Base-by-base conservation (phyloP, 1,284 basidiomycete genomes). In the Ustanciosporium gigantosporum region DNA sequence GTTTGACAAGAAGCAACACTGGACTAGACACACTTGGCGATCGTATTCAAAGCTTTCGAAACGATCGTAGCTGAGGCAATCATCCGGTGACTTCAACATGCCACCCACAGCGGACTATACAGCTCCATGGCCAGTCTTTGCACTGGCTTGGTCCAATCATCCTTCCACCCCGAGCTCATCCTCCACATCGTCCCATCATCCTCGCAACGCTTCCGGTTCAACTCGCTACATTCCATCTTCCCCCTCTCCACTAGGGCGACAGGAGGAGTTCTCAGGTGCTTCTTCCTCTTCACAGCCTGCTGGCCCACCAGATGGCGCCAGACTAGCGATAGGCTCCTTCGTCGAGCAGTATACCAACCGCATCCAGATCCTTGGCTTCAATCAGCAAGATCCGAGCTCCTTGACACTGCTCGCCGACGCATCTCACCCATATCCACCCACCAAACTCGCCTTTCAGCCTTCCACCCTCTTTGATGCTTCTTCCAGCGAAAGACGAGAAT, bases 371-470 rank as follows among this genome's bases (percentile, higher is more conserved):
- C 66, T 77, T 11, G 73, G 73, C 34, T 59, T 68, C 16, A 39
- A 59, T 17, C 36, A 42, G 31, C 57, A 66, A 45, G 59, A 64
- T 19, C 37, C 65, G 3, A 42, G 37, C 31, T 42, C 56, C 5
- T 49, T 76, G 3, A 42, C 55, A 0, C 62, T 73, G 1, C 61
- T 78, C 2, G 76, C 76, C 20, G 68, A 73, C 31, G 69, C 72
- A 4, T 51, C 68, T 13, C 76, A 77, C 53, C 76, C 73, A 13
- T 77, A 77, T 47, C 76, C 76, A 15, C 66, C 76, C 0, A 77
- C 73, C 0, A 76, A 75, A 41, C 46, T 77, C 5, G 67, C 64
- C 8, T 77, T 75, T 29, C 76, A 77, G 38, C 76, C 76, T 5
- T 66, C 68, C 0, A 70, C 67, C 2, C 49, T 75, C 7, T 58